Evolutionary conservation across 1,284 basidiomycete genomes (phyloP).

Genomic region (Moniliophthora roreri): DNA sequence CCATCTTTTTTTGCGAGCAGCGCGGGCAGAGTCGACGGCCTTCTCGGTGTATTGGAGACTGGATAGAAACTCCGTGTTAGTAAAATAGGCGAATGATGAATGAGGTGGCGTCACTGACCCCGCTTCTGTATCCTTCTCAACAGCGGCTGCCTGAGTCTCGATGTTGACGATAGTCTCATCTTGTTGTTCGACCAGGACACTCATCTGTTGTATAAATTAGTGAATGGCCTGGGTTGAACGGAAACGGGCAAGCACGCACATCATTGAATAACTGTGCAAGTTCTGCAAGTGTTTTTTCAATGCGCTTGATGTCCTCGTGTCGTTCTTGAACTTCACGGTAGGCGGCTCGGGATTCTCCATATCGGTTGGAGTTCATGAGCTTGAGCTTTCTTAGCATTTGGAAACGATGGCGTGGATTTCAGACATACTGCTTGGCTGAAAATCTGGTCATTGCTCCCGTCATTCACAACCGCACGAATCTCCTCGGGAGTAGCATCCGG

Average conservation of each 20-base stretch:
- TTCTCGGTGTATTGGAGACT: slow-evolving; percentile 83
- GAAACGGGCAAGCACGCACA: slow-evolving; percentile 33
- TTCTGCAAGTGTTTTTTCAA: slow-evolving; percentile 87
- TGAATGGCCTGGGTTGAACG: slow-evolving; percentile 6
- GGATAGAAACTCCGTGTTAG: slow-evolving; percentile 15
- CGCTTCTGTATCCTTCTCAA: slow-evolving; percentile 79
- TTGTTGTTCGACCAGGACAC: slow-evolving; percentile 90
- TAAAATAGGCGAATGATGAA: slow-evolving; percentile 2
- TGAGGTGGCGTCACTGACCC: slow-evolving; percentile 63
- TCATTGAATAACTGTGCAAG: slow-evolving; percentile 96
- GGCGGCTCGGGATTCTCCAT: slow-evolving; percentile 85
- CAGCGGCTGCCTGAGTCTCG: slow-evolving; percentile 70
- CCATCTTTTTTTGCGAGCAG: slow-evolving; percentile 92
- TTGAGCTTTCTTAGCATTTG: slow-evolving; percentile 27
- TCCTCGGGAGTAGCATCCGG: slow-evolving; percentile 94
- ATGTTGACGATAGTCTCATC: slow-evolving; percentile 84
- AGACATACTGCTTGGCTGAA: slow-evolving; percentile 89
- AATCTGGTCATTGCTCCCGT: slow-evolving; percentile 84
- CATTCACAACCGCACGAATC: slow-evolving; percentile 83
- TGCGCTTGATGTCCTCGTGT: slow-evolving; percentile 85
- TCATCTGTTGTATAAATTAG: slow-evolving; percentile 54
- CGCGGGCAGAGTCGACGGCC: slow-evolving; percentile 84
- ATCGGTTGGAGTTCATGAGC: slow-evolving; percentile 90
- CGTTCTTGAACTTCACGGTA: slow-evolving; percentile 91
- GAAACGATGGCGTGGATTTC: slow-evolving; percentile 1